Evolutionary conservation across 2,329 filamentous ascomycete genomes (phyloP).

Genomic region (Cadophora luteo-olivacea): DNA sequence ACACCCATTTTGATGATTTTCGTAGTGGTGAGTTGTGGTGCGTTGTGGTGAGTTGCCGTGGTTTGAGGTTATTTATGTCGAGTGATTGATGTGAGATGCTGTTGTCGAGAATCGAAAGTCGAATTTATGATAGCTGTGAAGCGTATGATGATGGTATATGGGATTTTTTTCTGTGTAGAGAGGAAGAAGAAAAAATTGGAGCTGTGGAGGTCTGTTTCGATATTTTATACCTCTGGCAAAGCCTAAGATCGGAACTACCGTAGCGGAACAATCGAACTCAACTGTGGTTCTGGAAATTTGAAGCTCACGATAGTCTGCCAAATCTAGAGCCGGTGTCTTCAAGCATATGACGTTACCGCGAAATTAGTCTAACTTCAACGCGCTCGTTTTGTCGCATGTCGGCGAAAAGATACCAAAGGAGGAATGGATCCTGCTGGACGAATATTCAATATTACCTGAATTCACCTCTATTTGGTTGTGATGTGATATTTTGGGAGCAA

Average conservation of each 20-base stretch:
- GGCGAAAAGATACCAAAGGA: too few species aligned
- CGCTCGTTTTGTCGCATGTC: too few species aligned
- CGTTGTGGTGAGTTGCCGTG: background rate
- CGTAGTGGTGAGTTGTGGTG: background rate
- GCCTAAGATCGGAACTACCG: background rate
- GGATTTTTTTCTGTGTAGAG: background rate
- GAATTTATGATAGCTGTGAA: background rate
- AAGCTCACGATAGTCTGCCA: background rate
- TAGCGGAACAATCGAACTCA: background rate
- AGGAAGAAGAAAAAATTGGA: background rate
- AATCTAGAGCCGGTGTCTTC: too few species aligned
- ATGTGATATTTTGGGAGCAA: background rate
- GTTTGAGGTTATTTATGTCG: background rate
- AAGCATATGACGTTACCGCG: background rate
- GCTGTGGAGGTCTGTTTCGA: background rate
- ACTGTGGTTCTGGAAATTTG: background rate
- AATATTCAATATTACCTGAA: too few species aligned
- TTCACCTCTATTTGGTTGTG: too few species aligned
- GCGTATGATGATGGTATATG: background rate
- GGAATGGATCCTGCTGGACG: too few species aligned
- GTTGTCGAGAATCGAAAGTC: background rate
- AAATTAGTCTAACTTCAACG: background rate
- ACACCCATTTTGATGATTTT: background rate
- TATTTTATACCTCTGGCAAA: background rate
- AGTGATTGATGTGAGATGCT: background rate